Evolutionary conservation across 2,329 filamentous ascomycete genomes (phyloP).

Genomic region (Hymenoscyphus fraxineus): DNA sequence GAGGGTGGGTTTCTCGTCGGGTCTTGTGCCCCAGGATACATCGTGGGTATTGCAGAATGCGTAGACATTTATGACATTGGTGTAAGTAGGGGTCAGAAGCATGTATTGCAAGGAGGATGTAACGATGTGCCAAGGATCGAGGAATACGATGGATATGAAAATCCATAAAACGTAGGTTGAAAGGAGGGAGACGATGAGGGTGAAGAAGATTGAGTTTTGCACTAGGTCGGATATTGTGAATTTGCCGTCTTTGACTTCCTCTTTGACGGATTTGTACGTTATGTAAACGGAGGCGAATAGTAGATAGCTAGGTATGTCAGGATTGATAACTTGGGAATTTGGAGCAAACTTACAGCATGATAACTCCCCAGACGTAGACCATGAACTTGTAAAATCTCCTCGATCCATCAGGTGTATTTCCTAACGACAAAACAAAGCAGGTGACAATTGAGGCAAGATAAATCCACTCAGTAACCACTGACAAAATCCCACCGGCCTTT

Average conservation of each 20-base stretch:
- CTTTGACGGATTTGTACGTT: slow-evolving; percentile 76
- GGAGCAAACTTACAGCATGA: slow-evolving; percentile 68
- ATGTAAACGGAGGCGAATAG: slow-evolving; percentile 93
- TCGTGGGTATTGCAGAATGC: slow-evolving; percentile 98
- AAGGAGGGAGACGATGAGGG: slow-evolving; percentile 82
- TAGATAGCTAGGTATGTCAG: slow-evolving; percentile 57
- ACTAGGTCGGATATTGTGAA: slow-evolving; percentile 74
- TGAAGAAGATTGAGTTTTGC: slow-evolving; percentile 83
- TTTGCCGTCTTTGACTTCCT: slow-evolving; percentile 55
- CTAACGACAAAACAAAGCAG: slow-evolving; percentile 88
- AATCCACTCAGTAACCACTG: slow-evolving; percentile 91
- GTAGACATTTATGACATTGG: slow-evolving; percentile 97
- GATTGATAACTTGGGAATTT: not conserved
- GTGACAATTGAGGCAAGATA: slow-evolving; percentile 86
- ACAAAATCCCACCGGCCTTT: slow-evolving; percentile 70
- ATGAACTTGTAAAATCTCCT: slow-evolving; percentile 90
- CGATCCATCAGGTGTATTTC: slow-evolving; percentile 87
- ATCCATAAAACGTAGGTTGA: slow-evolving; percentile 93
- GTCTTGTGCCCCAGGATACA: slow-evolving; percentile 95
- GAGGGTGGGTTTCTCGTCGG: slow-evolving; percentile 87
- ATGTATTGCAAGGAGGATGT: slow-evolving; percentile 90
- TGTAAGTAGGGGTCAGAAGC: slow-evolving; percentile 88
- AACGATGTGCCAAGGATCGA: slow-evolving; percentile 98
- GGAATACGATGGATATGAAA: slow-evolving; percentile 82
- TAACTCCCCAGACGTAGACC: slow-evolving; percentile 91